These are phyloP conservation scores for Fusarium tjaetaba DNA, from an alignment of 2,329 filamentous ascomycete genomes.

Conservation along the genomic window DNA sequence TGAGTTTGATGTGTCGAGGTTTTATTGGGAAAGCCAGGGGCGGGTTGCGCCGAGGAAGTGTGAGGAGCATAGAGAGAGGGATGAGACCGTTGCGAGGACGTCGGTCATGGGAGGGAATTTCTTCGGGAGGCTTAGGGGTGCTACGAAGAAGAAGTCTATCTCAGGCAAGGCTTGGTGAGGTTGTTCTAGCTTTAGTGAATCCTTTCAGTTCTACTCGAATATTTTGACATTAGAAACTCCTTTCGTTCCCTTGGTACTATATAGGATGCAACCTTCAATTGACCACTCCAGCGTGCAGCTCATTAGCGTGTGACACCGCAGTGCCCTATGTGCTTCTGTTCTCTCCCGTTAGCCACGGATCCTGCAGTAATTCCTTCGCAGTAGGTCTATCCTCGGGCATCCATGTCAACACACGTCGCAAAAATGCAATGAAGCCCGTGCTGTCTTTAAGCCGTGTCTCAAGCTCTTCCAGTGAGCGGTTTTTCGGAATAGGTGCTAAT, in stretches of 20 bases:
- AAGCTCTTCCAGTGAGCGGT: slow-evolving; percentile 29
- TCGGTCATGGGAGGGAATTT: slow-evolving; percentile 18
- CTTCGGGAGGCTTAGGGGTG: slow-evolving; percentile 13
- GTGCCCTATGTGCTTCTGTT: neutral
- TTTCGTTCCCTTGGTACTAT: neutral
- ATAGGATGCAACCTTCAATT: too few relatives aligned
- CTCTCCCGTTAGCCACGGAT: slow-evolving; percentile 35
- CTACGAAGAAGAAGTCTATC: slow-evolving; percentile 19
- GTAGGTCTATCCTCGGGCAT: slow-evolving; percentile 34
- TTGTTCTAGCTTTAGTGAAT: neutral
- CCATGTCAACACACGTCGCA: slow-evolving; percentile 40
- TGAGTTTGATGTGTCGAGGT: slow-evolving; percentile 47
- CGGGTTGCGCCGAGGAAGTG: slow-evolving; percentile 39
- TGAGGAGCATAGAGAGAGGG: slow-evolving; percentile 15
- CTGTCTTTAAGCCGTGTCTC: slow-evolving; percentile 33
- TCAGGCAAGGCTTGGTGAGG: slow-evolving; percentile 19
- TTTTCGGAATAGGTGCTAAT: slow-evolving; percentile 32
- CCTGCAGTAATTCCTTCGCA: slow-evolving; percentile 37
- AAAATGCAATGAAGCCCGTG: slow-evolving; percentile 32
- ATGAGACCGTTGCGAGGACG: slow-evolving; percentile 1
- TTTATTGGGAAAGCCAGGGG: slow-evolving; percentile 51
- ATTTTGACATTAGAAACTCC: neutral
- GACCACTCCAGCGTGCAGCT: rapidly evolving
- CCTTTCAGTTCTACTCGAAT: neutral
- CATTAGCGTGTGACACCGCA: rapidly evolving